A percentile compares a stretch with the other conserved stretches of the same genome.
Evolutionary conservation across 192 early-diverging fungal genomes (phyloP).

Genomic region (Linnemannia elongata): DNA sequence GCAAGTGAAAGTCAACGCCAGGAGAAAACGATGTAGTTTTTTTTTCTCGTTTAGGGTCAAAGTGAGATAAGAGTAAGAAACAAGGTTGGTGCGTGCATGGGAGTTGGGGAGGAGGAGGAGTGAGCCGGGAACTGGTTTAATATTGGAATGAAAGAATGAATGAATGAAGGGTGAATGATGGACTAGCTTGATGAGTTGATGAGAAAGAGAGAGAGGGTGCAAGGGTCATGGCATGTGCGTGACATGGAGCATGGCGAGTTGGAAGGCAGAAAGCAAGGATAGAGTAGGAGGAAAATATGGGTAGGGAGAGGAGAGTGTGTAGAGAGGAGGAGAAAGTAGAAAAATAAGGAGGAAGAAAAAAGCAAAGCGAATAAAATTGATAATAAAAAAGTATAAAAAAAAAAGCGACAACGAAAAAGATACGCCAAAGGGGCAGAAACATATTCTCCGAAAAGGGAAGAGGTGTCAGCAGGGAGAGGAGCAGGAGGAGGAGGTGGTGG

Average conservation of each 20-base stretch:
- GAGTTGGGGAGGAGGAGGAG: neutral
- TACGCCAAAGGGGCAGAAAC: neutral
- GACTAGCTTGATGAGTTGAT: no score
- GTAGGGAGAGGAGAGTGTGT: neutral
- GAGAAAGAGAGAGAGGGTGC: neutral
- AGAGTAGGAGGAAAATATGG: neutral
- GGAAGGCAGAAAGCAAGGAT: neutral
- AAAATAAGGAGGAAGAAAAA: no score
- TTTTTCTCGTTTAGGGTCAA: slow-evolving; percentile 3
- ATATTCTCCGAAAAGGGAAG: slow-evolving; percentile 1
- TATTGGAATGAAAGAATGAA: neutral
- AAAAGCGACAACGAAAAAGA: neutral
- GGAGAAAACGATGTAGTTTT: neutral
- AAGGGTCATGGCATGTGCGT: neutral
- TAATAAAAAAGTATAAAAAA: slow-evolving; percentile 13
- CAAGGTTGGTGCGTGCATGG: neutral
- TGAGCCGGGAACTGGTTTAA: neutral
- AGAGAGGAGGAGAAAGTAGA: neutral
- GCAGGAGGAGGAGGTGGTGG: neutral
- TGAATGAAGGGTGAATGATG: neutral
- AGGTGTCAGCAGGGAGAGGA: neutral
- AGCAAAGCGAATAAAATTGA: no score
- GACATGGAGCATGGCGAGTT: neutral
- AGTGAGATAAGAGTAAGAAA: neutral
- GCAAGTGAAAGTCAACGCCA: neutral